These are phyloP conservation scores for Solanum hybrid DNA, from an alignment of 305 asterid species.

Conservation along the genomic window DNA sequence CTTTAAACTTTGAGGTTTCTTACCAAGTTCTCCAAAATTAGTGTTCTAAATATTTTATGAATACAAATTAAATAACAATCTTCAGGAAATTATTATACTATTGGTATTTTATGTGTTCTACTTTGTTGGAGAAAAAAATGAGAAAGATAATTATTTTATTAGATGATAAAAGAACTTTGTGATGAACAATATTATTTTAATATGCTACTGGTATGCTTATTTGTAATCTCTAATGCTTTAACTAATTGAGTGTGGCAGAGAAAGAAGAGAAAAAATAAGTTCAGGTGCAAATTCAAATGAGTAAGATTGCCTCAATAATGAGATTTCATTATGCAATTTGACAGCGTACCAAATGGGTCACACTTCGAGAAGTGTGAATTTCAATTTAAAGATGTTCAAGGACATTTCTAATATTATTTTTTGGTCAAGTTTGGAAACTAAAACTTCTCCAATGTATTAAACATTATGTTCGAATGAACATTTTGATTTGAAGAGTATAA, in stretches of 20 bases:
- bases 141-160: background rate
- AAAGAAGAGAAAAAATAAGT: background rate
- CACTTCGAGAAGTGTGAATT: background rate
- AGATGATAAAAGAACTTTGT: background rate
- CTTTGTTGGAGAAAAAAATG: background rate
- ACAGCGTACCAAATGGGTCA: background rate
- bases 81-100: background rate
- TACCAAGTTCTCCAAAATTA: background rate
- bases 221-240: background rate
- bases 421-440: background rate
- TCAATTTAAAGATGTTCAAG: background rate
- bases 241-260: background rate
- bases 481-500: background rate
- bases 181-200: background rate
- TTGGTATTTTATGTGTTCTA: background rate
- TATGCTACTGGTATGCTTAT: background rate
- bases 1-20: background rate
- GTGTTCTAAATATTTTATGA: background rate
- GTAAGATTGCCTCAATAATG: background rate
- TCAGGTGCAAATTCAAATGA: background rate
- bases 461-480: background rate
- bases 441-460: background rate
- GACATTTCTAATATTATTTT: background rate
- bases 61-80: background rate
- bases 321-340: background rate